phyloP scores from a whole-genome alignment of 176 grass and related monocot genomes.

The Eleusine coracana region DNA sequence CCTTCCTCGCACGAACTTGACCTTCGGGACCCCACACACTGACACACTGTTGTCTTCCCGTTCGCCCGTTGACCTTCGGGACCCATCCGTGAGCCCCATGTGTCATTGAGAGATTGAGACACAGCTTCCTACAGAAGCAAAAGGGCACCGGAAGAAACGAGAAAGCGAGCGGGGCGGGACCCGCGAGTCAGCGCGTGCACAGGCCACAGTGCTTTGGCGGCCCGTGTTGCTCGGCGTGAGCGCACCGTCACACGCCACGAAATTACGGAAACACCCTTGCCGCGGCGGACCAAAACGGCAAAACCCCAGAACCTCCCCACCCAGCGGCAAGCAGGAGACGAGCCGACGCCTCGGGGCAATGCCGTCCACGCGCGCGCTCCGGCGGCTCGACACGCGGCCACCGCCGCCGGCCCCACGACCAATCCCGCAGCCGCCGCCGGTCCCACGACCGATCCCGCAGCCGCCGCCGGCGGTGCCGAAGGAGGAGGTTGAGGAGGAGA shows the following conservation, averaged over 20 bases:
- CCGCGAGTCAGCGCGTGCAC: slow-evolving; percentile 14
- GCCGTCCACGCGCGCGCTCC: slow-evolving; percentile 57
- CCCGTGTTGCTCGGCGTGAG: neutral
- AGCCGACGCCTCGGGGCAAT: slow-evolving; percentile 27
- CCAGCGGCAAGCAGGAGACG: neutral
- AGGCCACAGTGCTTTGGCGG: neutral
- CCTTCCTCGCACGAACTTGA: neutral
- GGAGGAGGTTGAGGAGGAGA: slow-evolving; percentile 10
- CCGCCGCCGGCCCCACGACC: neutral
- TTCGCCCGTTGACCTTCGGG: neutral
- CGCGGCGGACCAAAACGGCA: slow-evolving; percentile 38
- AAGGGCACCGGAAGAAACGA: neutral
- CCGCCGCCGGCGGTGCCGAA: neutral
- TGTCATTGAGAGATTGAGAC: neutral
- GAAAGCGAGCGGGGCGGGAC: neutral
- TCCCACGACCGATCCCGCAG: neutral
- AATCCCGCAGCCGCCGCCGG: neutral
- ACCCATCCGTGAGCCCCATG: neutral
- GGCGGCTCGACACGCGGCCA: slow-evolving; percentile 29
- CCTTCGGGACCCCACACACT: neutral
- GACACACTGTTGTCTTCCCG: neutral
- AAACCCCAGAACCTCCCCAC: neutral
- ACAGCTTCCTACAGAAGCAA: rapidly evolving
- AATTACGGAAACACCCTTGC: slow-evolving; percentile 44
- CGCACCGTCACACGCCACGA: neutral